A percentile compares a stretch with the other conserved stretches of the same genome.
Evolutionary conservation across 176 grass and related monocot genomes (phyloP).

Genomic region (Triticum aestivum): IWGSC_CS_RefSeq_v2.1 NC_057794.1:552103517-552104016

Average conservation of each 20-base stretch:
- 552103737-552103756: background rate
- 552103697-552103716: slow-evolving; percentile 2
- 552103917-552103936: slow-evolving; percentile 4
- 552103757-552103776: background rate
- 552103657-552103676: too few relatives aligned
- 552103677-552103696: too few relatives aligned
- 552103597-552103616: too few relatives aligned
- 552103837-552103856: background rate
- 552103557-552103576: too few relatives aligned
- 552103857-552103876: background rate
- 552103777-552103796: background rate
- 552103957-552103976: background rate
- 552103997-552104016: background rate
- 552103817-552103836: background rate
- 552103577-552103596: too few relatives aligned
- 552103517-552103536: too few relatives aligned
- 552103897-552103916: background rate
- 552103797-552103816: background rate
- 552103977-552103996: background rate
- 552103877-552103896: slow-evolving; percentile 1
- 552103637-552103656: too few relatives aligned
- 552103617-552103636: too few relatives aligned
- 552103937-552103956: background rate
- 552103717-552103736: slow-evolving; percentile 19
- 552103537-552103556: too few relatives aligned